These are phyloP conservation scores for Epichloe coenophiala DNA, from an alignment of 2,329 filamentous ascomycete genomes.

Conservation along the genomic window DNA sequence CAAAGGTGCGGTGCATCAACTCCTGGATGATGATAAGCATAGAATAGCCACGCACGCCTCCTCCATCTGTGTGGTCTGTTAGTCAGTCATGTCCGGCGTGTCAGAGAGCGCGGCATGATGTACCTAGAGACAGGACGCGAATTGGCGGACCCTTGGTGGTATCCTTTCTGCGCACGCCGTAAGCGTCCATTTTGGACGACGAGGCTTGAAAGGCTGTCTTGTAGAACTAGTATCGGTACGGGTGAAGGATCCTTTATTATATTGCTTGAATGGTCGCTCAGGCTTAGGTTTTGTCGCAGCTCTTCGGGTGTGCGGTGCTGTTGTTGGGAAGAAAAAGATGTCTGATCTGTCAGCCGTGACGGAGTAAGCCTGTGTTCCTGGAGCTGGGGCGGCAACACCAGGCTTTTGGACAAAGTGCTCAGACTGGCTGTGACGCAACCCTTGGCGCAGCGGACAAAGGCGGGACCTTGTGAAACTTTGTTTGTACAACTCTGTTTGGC, in stretches of 20 bases:
- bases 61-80: conserved; percentile 54
- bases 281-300: not conserved
- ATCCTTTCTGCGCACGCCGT: conserved; percentile 67
- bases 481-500: too few relatives aligned
- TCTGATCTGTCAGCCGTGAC: not conserved
- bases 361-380: too few relatives aligned
- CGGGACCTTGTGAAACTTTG: too few relatives aligned
- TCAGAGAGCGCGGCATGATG: not conserved
- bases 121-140: conserved; percentile 80
- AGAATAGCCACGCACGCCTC: conserved; percentile 91
- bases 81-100: conserved; percentile 8
- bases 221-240: not conserved
- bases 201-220: not conserved
- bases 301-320: not conserved
- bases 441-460: not conserved
- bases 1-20: conserved; percentile 92
- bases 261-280: not conserved
- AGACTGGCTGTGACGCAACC: too few relatives aligned
- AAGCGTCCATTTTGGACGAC: conserved; percentile 32
- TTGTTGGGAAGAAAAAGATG: not conserved
- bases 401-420: too few relatives aligned
- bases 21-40: conserved; percentile 98
- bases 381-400: too few relatives aligned
- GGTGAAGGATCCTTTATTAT: not conserved
- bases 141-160: conserved; percentile 90